These are phyloP conservation scores for Elasticomyces elasticus DNA, from an alignment of 495 filamentous ascomycete species.

Conservation along the genomic window DNA sequence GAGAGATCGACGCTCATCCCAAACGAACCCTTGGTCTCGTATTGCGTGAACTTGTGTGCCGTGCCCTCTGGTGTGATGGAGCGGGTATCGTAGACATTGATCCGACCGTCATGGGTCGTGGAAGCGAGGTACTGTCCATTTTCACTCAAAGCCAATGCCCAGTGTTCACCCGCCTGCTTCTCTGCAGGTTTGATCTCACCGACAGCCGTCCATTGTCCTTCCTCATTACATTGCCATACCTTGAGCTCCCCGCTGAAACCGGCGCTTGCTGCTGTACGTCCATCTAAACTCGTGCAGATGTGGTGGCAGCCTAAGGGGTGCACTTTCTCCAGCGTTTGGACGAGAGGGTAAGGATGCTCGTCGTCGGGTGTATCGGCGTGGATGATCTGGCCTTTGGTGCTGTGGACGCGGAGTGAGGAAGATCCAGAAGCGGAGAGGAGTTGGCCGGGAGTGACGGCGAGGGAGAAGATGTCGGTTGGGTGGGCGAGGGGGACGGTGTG, in stretches of 20 bases:
- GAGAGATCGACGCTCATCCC: constrained; percentile 82
- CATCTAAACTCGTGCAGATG: constrained; percentile 57
- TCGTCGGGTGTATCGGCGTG: constrained; percentile 15
- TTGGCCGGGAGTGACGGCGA: constrained; percentile 68
- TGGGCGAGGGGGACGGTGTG: constrained; percentile 88
- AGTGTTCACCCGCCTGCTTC: constrained; percentile 55
- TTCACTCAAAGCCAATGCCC: constrained; percentile 76
- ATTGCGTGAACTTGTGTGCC: constrained; percentile 55
- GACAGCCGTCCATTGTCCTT: constrained; percentile 43
- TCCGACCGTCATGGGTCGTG: constrained; percentile 70
- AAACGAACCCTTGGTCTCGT: constrained; percentile 85
- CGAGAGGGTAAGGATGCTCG: constrained; percentile 58
- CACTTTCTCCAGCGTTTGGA: constrained; percentile 62
- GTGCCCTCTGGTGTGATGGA: constrained; percentile 31
- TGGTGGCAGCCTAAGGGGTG: constrained; percentile 89
- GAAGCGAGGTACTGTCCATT: constrained; percentile 74
- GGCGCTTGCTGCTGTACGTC: constrained; percentile 61
- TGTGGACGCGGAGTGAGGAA: constrained; percentile 67
- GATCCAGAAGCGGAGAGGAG: constrained; percentile 76
- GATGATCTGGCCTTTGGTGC: constrained; percentile 28
- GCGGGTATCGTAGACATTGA: constrained; percentile 76
- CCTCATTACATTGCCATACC: constrained; percentile 55
- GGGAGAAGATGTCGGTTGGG: constrained; percentile 75
- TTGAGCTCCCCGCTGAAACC: constrained; percentile 83
- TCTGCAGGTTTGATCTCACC: constrained; percentile 40